Evolutionary conservation across 257 asterid species (phyloP).

Genomic region (Solanum virginianum): DNA sequence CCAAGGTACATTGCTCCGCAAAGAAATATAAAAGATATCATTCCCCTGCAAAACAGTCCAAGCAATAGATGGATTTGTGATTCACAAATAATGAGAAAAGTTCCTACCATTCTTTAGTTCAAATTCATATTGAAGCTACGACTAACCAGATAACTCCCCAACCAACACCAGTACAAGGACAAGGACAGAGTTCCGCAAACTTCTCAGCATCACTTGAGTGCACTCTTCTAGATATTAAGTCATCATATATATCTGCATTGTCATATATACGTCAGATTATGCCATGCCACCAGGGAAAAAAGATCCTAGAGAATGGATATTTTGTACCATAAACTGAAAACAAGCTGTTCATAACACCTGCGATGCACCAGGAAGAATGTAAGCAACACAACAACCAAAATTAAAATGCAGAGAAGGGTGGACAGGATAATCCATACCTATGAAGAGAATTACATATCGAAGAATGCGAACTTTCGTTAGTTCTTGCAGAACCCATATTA

Average conservation of each 20-base stretch:
- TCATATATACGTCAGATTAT: not conserved
- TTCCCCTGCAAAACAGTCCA: slow-evolving; percentile 55
- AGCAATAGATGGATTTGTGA: not conserved
- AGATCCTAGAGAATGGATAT: not conserved
- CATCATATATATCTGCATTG: slow-evolving; percentile 89
- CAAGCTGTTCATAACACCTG: slow-evolving; percentile 99
- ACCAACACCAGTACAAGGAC: slow-evolving; percentile 85
- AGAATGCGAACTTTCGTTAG: slow-evolving; percentile 61
- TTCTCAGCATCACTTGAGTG: slow-evolving; percentile 96
- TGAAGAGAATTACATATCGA: slow-evolving; percentile 86
- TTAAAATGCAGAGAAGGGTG: not conserved
- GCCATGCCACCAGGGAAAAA: not conserved
- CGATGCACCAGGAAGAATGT: not conserved
- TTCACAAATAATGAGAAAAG: not conserved
- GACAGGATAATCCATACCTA: slow-evolving; percentile 41
- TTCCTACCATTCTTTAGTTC: too few relatives aligned
- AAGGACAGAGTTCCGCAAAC: slow-evolving; percentile 95
- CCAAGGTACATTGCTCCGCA: slow-evolving; percentile 83
- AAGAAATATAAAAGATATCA: slow-evolving; percentile 75
- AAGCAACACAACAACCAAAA: not conserved
- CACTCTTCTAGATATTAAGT: slow-evolving; percentile 89
- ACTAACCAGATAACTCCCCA: slow-evolving; percentile 95
- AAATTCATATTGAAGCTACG: not conserved
- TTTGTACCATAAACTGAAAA: slow-evolving; percentile 85
- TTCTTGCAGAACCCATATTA: slow-evolving; percentile 83